Evolutionary conservation across 2,329 filamentous ascomycete genomes (phyloP), one percentile per base, ranked within the genome.

Genomic region (Penicillium fuscoglaucum): DNA sequence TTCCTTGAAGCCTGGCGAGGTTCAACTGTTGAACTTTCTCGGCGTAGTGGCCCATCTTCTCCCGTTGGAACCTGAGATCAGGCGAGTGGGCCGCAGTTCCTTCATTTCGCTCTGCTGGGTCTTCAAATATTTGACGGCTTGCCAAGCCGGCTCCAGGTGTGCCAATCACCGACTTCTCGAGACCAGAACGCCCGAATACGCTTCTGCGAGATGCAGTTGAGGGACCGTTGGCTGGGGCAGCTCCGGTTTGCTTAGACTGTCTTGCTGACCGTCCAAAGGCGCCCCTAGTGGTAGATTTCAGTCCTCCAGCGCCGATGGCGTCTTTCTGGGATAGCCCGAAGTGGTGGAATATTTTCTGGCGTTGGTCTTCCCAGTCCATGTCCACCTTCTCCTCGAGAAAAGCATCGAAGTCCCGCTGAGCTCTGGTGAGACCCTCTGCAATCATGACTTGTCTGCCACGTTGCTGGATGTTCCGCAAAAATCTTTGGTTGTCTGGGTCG

Each of bases 331-430:
- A 82, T 17, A 99, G 89, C 15, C 95, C 95, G 74, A 99, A 98
- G 76, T 99, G 95, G 70, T 96, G 88, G 76, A 97, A 98, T 63
- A 99, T 96, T 65, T 88, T 88, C 75, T 90, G 91, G 62, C 93
- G 88, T 78, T 98, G 93, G 17, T 90, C 88, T 67, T 97, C 93
- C 93, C 95, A 98, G 74, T 98, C 92, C 80, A 96, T 88, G 31
- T 92, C 91, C 50, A 98, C 87, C 71, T 96, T 96, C 68, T 97
- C 93, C 73, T 98, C 93, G 56, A 99, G 82, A 73, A 96, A 98
- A 60, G 86, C 84, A 73, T 99, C 93, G 72, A 99, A 98, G 71
- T 98, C 95, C 56, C 87, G 87, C 60, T 93, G 88, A 4, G 93
- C 95, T 69, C 93, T 87, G 69, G 93, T 89, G 61, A 98, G 81